A percentile compares a stretch with the other conserved stretches of the same genome.
phyloP scores from a whole-genome alignment of 768 basidiomycete species.

The Mycena vulgaris region DNA sequence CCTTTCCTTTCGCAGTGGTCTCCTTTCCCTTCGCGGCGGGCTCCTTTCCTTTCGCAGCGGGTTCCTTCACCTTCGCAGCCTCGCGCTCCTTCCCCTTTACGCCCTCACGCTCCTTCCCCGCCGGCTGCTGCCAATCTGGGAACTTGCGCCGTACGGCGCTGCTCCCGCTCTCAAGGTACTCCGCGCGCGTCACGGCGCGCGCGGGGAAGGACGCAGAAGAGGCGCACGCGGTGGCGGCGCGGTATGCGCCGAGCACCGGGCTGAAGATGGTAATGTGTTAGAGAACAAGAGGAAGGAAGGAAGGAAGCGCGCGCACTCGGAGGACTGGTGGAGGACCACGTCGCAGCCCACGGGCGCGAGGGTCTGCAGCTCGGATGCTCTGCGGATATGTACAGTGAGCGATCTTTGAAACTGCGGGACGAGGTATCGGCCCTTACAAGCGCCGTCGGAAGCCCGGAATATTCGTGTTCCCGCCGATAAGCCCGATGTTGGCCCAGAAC shows the following conservation, averaged over 20 bases:
- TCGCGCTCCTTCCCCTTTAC: too few species aligned
- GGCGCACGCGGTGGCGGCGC: slow-evolving; percentile 72
- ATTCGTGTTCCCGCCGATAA: slow-evolving; percentile 88
- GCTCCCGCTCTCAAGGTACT: slow-evolving; percentile 90
- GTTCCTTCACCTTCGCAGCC: too few species aligned
- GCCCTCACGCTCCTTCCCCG: neutral
- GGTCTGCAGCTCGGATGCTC: slow-evolving; percentile 80
- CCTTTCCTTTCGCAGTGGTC: slow-evolving; percentile 14
- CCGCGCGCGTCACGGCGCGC: slow-evolving; percentile 75
- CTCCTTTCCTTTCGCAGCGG: too few species aligned
- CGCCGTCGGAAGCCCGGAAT: slow-evolving; percentile 82
- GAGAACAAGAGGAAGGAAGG: slow-evolving; percentile 9
- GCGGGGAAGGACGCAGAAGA: slow-evolving; percentile 64
- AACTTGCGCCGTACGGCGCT: slow-evolving; percentile 84
- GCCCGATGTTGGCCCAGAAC: slow-evolving; percentile 96
- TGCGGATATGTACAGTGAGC: slow-evolving; percentile 58
- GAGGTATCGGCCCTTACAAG: slow-evolving; percentile 69
- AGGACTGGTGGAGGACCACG: slow-evolving; percentile 78
- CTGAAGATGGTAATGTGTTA: slow-evolving; percentile 54
- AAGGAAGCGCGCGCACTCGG: slow-evolving; percentile 71
- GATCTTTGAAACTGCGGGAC: slow-evolving; percentile 20
- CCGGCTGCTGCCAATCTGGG: slow-evolving; percentile 65
- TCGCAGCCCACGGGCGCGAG: slow-evolving; percentile 89
- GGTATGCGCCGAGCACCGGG: slow-evolving; percentile 77
- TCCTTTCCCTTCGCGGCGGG: too few species aligned